Evolutionary conservation across 2,329 filamentous ascomycete genomes (phyloP).

Genomic region (Colletotrichum siamense): DNA sequence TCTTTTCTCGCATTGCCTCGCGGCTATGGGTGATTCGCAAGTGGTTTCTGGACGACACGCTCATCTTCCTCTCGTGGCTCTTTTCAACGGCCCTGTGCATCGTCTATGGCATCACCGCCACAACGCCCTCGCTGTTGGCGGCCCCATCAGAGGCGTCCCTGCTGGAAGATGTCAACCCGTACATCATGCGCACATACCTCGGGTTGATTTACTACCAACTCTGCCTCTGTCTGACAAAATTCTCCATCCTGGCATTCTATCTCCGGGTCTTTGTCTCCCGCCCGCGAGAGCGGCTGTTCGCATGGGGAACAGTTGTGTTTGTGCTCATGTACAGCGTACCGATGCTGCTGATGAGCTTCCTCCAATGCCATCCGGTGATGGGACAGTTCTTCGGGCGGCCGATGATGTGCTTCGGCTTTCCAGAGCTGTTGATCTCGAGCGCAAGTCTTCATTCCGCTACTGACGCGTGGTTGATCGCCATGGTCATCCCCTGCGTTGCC

Average conservation of each 20-base stretch:
- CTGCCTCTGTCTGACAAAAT: constrained; percentile 42
- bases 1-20: constrained; percentile 31
- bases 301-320: constrained; percentile 37
- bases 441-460: constrained; percentile 51
- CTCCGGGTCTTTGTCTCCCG: constrained; percentile 40
- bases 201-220: constrained; percentile 43
- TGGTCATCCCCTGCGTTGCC: constrained; percentile 47
- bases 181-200: constrained; percentile 36
- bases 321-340: constrained; percentile 38
- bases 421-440: constrained; percentile 46
- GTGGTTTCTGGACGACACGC: constrained; percentile 38
- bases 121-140: constrained; percentile 24
- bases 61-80: constrained; percentile 35
- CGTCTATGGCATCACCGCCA: constrained; percentile 34
- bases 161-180: constrained; percentile 23
- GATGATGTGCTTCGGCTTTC: constrained; percentile 43
- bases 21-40: constrained; percentile 32
- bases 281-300: constrained; percentile 35
- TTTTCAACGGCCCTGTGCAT: constrained; percentile 36
- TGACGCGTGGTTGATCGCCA: constrained; percentile 47
- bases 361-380: constrained; percentile 47
- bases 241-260: constrained; percentile 44
- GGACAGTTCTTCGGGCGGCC: constrained; percentile 39
- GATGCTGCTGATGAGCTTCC: constrained; percentile 41
- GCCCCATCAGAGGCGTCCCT: constrained; percentile 5